Percentiles rank a stretch among this genome's conserved stretches.
Conservation (phyloP, 495 filamentous ascomycete genomes). For the Penicillium cosmopolitanum region DNA sequence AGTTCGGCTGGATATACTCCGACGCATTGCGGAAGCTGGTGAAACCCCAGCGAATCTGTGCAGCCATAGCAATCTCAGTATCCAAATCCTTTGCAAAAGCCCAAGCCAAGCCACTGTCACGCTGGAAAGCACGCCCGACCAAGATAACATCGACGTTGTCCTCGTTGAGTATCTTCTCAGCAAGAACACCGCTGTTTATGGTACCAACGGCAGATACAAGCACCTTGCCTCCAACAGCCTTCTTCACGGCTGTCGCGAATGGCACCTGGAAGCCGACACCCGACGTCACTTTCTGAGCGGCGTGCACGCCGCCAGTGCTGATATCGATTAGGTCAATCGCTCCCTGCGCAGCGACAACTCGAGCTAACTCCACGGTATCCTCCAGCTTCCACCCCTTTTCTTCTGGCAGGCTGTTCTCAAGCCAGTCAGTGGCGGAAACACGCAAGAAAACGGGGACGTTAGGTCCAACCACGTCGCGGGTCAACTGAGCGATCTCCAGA, state of each 20-base stretch:
- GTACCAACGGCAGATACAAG: slow-evolving; percentile 61
- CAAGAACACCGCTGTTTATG: slow-evolving; percentile 61
- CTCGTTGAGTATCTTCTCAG: slow-evolving; percentile 56
- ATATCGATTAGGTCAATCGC: slow-evolving; percentile 65
- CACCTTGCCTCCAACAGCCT: slow-evolving; percentile 58
- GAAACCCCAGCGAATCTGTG: slow-evolving; percentile 64
- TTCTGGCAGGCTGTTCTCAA: slow-evolving; percentile 44
- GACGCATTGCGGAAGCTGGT: slow-evolving; percentile 19
- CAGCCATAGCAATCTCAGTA: slow-evolving; percentile 60
- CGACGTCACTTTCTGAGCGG: slow-evolving; percentile 55
- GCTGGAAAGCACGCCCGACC: slow-evolving; percentile 66
- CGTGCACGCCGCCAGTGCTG: slow-evolving; percentile 58
- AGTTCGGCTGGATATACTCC: slow-evolving; percentile 27
- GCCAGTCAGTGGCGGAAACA: slow-evolving; percentile 59
- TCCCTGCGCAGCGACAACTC: slow-evolving; percentile 47
- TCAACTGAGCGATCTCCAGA: slow-evolving; percentile 57
- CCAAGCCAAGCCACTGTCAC: slow-evolving; percentile 66
- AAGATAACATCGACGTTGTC: slow-evolving; percentile 60
- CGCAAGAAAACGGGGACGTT: slow-evolving; percentile 67
- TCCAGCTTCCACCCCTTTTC: slow-evolving; percentile 55
- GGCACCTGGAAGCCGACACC: slow-evolving; percentile 64
- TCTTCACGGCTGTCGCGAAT: slow-evolving; percentile 59
- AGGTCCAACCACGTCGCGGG: slow-evolving; percentile 50
- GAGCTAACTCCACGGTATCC: slow-evolving; percentile 57
- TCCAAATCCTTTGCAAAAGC: slow-evolving; percentile 64